Conservation (phyloP, 2,329 filamentous ascomycete genomes). For the Venturiaceae sp. region DNA sequence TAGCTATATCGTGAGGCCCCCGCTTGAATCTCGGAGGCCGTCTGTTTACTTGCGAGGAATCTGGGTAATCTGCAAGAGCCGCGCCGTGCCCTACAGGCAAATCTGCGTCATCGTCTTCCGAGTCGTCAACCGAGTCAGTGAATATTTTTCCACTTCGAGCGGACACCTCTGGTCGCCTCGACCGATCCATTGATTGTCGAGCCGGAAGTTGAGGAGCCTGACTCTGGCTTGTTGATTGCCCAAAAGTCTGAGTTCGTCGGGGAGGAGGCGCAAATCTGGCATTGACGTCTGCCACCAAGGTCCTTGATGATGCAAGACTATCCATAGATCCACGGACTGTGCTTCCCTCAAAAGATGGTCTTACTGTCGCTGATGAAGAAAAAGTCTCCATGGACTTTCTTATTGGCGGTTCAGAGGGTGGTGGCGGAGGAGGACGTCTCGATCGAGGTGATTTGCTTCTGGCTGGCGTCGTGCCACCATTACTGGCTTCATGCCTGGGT, state of each 20-base stretch:
- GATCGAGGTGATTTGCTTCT: slow-evolving; percentile 1
- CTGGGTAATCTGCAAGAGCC: slow-evolving; percentile 61
- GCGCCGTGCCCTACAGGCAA: slow-evolving; percentile 37
- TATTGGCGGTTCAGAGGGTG: slow-evolving; percentile 10
- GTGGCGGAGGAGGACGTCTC: slow-evolving; percentile 4
- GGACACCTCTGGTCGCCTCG: neutral
- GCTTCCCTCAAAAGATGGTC: slow-evolving; percentile 3
- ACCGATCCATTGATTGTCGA: slow-evolving; percentile 2
- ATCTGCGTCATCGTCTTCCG: slow-evolving; percentile 40
- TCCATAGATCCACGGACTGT: slow-evolving; percentile 26
- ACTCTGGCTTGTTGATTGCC: neutral
- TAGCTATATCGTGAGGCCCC: slow-evolving; percentile 63
- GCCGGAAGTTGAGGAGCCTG: neutral
- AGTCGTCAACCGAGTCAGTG: slow-evolving; percentile 28
- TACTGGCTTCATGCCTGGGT: neutral
- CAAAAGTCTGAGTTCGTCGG: slow-evolving; percentile 20
- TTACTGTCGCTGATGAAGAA: neutral
- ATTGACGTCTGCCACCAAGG: slow-evolving; percentile 17
- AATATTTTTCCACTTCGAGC: neutral
- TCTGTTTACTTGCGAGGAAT: slow-evolving; percentile 75
- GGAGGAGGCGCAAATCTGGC: slow-evolving; percentile 23
- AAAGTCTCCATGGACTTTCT: slow-evolving; percentile 7
- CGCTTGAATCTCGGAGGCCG: slow-evolving; percentile 67
- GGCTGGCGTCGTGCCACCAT: neutral
- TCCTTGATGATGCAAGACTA: slow-evolving; percentile 18